Conservation (phyloP, 1,139 yeast genomes). For the Saccharomycopsis hybrid region DNA sequence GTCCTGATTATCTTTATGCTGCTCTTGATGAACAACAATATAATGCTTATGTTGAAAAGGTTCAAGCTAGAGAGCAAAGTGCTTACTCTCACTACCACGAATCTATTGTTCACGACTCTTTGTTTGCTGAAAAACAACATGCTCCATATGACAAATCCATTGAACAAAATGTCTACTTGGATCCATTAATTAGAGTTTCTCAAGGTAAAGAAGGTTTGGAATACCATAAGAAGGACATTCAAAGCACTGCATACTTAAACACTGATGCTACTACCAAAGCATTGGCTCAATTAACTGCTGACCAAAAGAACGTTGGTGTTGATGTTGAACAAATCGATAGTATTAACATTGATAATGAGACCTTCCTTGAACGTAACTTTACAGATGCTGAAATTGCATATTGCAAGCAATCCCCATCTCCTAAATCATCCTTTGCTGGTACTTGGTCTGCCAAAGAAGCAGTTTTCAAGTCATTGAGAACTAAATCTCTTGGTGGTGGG, state of each 20-base stretch:
- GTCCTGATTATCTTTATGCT: conserved; percentile 90
- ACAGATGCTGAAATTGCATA: conserved; percentile 72
- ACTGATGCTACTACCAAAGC: conserved; percentile 36
- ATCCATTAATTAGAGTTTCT: conserved; percentile 85
- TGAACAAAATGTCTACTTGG: conserved; percentile 87
- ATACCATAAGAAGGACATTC: conserved; percentile 41
- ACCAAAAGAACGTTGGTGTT: conserved; percentile 81
- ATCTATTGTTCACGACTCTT: conserved; percentile 83
- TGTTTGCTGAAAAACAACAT: conserved; percentile 89
- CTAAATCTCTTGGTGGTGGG: conserved; percentile 88
- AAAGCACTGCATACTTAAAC: conserved; percentile 30
- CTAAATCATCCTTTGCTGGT: conserved; percentile 92
- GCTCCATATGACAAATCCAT: conserved; percentile 87
- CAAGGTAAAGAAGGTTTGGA: conserved; percentile 44
- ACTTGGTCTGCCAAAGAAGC: conserved; percentile 99
- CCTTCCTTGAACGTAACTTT: conserved; percentile 89
- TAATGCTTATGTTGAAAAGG: conserved; percentile 63
- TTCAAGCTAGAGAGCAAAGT: conserved; percentile 73
- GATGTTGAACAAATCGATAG: conserved; percentile 88
- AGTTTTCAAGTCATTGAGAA: conserved; percentile 91
- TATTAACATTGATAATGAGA: conserved; percentile 76
- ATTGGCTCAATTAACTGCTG: conserved; percentile 39
- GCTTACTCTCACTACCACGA: conserved; percentile 96
- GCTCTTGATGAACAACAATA: conserved; percentile 68
- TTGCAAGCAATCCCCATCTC: conserved; percentile 65